These are phyloP conservation scores for Cladosporium sp. DNA, from an alignment of 2,329 filamentous ascomycete genomes.

Conservation along the genomic window DNA sequence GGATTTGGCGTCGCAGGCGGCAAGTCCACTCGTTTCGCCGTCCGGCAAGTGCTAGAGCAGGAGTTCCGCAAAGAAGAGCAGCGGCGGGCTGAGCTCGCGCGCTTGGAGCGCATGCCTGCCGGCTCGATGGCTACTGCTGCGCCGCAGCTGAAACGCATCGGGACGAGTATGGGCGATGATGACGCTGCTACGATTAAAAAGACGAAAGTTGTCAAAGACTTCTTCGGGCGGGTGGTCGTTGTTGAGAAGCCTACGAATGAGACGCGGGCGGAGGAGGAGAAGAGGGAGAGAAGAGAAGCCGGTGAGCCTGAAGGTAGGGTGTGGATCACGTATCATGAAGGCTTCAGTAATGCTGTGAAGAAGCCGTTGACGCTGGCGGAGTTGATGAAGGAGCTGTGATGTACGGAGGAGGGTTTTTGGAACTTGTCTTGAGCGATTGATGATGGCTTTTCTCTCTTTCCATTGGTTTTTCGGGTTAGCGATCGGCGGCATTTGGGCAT, in stretches of 20 bases:
- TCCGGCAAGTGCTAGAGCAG: slow-evolving; percentile 88
- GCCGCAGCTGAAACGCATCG: slow-evolving; percentile 11
- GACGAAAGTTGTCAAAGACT: slow-evolving; percentile 64
- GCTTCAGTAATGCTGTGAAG: slow-evolving; percentile 84
- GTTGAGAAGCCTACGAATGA: slow-evolving; percentile 40
- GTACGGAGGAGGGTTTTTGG: neutral
- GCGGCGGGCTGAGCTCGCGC: slow-evolving; percentile 60
- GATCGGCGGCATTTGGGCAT: no score
- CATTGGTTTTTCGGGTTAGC: no score
- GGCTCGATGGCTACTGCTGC: slow-evolving; percentile 36
- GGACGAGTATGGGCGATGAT: slow-evolving; percentile 6
- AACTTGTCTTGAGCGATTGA: no score
- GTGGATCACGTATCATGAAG: slow-evolving; percentile 88
- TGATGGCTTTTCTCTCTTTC: neutral
- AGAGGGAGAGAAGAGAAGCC: slow-evolving; percentile 31
- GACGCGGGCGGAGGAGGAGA: slow-evolving; percentile 30
- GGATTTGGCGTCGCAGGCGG: slow-evolving; percentile 48
- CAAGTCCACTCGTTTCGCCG: slow-evolving; percentile 80
- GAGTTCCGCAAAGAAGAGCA: slow-evolving; percentile 74
- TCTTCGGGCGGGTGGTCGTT: slow-evolving; percentile 72
- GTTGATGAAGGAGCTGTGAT: slow-evolving; percentile 63
- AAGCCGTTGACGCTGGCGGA: slow-evolving; percentile 81
- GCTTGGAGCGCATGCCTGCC: slow-evolving; percentile 62
- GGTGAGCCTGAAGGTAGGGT: slow-evolving; percentile 55
- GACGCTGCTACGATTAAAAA: neutral